Evolutionary conservation across 306 rosid species (phyloP), one percentile per base, ranked within the genome.

Genomic region (Hippophae tibetana): DNA sequence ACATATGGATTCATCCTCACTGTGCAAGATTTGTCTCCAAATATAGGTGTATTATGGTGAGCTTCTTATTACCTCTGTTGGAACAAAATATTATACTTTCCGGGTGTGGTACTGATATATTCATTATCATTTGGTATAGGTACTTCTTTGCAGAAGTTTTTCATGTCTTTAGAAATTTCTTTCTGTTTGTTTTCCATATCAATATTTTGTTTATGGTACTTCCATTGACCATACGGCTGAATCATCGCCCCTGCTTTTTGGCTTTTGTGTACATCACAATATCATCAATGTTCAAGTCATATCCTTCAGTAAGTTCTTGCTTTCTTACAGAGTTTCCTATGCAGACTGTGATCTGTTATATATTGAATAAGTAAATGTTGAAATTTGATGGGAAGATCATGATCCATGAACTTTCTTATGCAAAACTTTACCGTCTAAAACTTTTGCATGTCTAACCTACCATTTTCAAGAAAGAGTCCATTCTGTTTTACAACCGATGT

Each of bases 81-180:
- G 48, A 6, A 31, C 12, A 9, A 1, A 47, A 14, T 54, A 13
- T 56, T 56, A 9, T 60, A 50, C 55, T 59, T 58, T 64, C 69
- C 25, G 13, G 66, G 40, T 12, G 23, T 61, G 61, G 27, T 46
- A 53, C 63, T 74, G 72, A 72, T 57, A 47, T 67, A 9, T 61
- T 63, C 58, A 42, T 52, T 58, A 18, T 52, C 11, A 76, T 77
- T 61, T 62, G 54, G 67, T 64, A 56, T 81, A 90, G 97, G 97
- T 90, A 90, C 79, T 88, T 87, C 82, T 90, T 90, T 61, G 97
- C 97, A 1, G 97, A 90, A 86, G 97, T 84, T 75, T 90, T 90
- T 0, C 90, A 90, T 23, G 87, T 90, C 58, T 87, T 87, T 84
- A 78, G 96, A 68, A 75, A 66, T 56, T 90, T 90, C 74, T 90